Evolutionary conservation across 495 filamentous ascomycete species (phyloP), one percentile per base, ranked within the genome.

Genomic region (Xylaria venustula): DNA sequence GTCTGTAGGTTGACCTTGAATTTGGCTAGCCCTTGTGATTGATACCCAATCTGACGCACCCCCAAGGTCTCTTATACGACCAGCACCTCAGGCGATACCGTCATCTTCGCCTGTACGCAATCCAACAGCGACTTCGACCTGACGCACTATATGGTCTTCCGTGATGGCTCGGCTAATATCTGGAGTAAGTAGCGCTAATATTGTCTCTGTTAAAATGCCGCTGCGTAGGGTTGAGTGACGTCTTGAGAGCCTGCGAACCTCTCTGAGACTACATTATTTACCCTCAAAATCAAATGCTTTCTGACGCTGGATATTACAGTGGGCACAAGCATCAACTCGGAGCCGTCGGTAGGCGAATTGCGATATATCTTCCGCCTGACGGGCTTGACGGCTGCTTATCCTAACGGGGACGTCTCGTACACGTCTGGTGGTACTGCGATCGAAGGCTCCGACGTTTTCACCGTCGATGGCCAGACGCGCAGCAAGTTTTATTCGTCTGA

Each of bases 401-500:
- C 76, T 37, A 74, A 75, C 22, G 72, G 69, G 5, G 58, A 63
- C 14, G 65, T 67, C 37, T 74, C 71, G 0, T 72, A 77, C 0
- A 81, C 75, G 17, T 73, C 71, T 7, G 70, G 67, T 2, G 77
- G 71, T 19, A 72, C 75, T 15, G 70, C 71, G 5, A 63, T 86
- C 41, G 83, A 85, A 62, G 83, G 81, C 15, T 79, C 75, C 5
- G 83, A 86, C 61, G 82, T 86, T 59, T 85, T 75, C 60, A 56
- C 77, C 23, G 78, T 85, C 28, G 60, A 71, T 40, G 77, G 79
- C 20, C 66, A 85, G 63, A 85, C 83, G 0, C 79, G 83, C 37
- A 79, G 76, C 77, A 86, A 86, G 60, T 68, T 86, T 72, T 86
- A 84, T 70, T 84, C 81, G 1, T 81, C 79, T 54, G 67, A 84